Evolutionary conservation across 495 filamentous ascomycete species (phyloP), one percentile per base, ranked within the genome.

Genomic region (Oidiodendron maius): DNA sequence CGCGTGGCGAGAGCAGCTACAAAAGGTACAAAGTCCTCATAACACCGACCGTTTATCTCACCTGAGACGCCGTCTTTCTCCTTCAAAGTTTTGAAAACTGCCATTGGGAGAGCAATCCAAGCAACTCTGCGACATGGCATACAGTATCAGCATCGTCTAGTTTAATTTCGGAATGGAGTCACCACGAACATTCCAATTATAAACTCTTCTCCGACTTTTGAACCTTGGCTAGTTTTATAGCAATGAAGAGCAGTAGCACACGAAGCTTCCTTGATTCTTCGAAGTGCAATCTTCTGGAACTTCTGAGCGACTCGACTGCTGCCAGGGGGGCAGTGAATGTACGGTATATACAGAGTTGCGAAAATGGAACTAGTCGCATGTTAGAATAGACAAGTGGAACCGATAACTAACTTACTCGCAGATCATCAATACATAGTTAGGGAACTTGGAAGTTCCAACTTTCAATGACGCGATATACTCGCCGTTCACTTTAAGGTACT

Each of bases 21-120:
- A 21, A 40, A 40, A 21, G 37, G 37, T 15, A 40, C 37, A 16
- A 40, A 40, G 37, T 40, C 37, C 10, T 15, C 37, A 21, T 40
- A 40, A n/a, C 28, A 32, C n/a, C 37, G 37, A 21, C 37, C 37
- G 37, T 15, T 40, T 15, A 15, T 40, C 13, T 15, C n/a, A 21
- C n/a, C 10, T 15, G 37, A 15, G 37, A 21, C 37, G 37, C 37
- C 37, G 37, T 16, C 17, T 15, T 15, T 40, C n/a, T 40, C 37
- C n/a, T 15, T 15, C 8, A 40, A 16, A 21, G 17, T 21, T 40
- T 40, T 40, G 37, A 40, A 40, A 16, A 43, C 40, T 22, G 40
- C 40, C 8, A 43, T 43, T 11, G 40, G 40, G 20, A 43, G 40
- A 5, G 40, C 17, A 15, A 43, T 43, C 40, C 40, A 43, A 6